Evolutionary conservation across 1,284 basidiomycete genomes (phyloP).

Genomic region (Cutaneotrichosporon cyanovorans): DNA sequence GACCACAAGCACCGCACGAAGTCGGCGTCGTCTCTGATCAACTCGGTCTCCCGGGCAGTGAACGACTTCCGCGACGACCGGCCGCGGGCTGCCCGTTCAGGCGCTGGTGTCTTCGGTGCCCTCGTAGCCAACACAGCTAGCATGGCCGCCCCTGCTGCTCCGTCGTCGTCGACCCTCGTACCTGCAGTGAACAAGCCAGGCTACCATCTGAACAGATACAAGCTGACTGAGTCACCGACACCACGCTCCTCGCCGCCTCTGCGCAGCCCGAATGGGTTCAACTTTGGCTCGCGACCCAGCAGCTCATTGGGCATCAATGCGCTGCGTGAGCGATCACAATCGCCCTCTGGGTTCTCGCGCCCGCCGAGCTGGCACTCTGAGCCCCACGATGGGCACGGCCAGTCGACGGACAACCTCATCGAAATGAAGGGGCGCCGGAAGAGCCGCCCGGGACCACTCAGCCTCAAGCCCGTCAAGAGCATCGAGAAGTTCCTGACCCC

Average conservation of each 20-base stretch:
- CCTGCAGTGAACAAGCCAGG: conserved; percentile 30
- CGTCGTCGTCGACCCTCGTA: conserved; percentile 50
- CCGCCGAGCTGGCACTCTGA: no score
- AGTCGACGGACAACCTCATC: conserved; percentile 19
- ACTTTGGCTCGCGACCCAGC: conserved; percentile 20
- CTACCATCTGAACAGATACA: conserved; percentile 3
- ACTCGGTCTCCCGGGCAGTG: background rate
- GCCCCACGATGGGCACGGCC: conserved; percentile 5
- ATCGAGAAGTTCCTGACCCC: conserved; percentile 24
- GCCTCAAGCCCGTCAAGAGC: background rate
- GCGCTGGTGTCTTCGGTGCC: conserved; percentile 63
- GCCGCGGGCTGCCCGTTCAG: conserved; percentile 53
- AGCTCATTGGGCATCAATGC: conserved; percentile 9
- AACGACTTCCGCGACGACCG: conserved; percentile 30
- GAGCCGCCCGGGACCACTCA: conserved; percentile 17
- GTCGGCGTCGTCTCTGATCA: background rate
- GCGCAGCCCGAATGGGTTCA: background rate
- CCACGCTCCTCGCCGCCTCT: conserved; percentile 11
- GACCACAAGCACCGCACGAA: conserved; percentile 1
- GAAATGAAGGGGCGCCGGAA: conserved; percentile 30
- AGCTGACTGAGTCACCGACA: background rate
- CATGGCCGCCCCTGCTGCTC: conserved; percentile 56
- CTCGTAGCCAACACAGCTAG: conserved; percentile 66
- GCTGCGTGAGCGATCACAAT: conserved; percentile 13
- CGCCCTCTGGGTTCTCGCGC: conserved; percentile 2